phyloP scores from a whole-genome alignment of 2,329 filamentous ascomycete species.

The Neonectria coccinea region DNA sequence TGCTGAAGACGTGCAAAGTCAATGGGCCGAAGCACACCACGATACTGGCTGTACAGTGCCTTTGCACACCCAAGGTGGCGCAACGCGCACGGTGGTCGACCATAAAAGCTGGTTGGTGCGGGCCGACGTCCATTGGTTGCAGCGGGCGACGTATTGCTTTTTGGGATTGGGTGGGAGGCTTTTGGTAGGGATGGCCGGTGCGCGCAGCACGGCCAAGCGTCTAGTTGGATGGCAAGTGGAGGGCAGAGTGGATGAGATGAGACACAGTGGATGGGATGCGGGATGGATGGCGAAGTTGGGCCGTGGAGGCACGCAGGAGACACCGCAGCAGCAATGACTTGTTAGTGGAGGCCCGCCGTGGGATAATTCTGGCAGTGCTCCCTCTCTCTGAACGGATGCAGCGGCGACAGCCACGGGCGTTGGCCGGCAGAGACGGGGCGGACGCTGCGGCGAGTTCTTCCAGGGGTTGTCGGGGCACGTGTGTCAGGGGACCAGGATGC shows the following conservation, averaged over 20 bases:
- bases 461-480: slow-evolving; percentile 23
- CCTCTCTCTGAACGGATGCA: slow-evolving; percentile 11
- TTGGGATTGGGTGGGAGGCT: slow-evolving; percentile 14
- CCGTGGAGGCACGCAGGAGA: slow-evolving; percentile 5
- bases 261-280: slow-evolving; percentile 7
- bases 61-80: slow-evolving; percentile 19
- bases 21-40: slow-evolving; percentile 3
- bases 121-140: slow-evolving; percentile 21
- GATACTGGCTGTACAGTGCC: slow-evolving; percentile 4
- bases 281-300: not conserved
- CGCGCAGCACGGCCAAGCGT: not conserved
- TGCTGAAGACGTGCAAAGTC: slow-evolving; percentile 12
- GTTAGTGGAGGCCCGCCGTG: not conserved
- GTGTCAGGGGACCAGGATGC: slow-evolving; percentile 18
- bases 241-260: not conserved
- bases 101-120: slow-evolving; percentile 21
- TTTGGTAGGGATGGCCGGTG: slow-evolving; percentile 18
- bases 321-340: slow-evolving; percentile 6
- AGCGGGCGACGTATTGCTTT: slow-evolving; percentile 21
- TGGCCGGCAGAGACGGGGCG: slow-evolving; percentile 8
- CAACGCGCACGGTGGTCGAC: slow-evolving; percentile 25
- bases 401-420: slow-evolving; percentile 14
- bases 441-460: slow-evolving; percentile 20
- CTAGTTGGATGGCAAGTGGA: slow-evolving; percentile 14
- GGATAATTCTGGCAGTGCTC: not conserved